These are phyloP conservation scores for Sanguinoderma infundibulare DNA, from an alignment of 1,284 basidiomycete genomes.

Conservation along the genomic window DNA sequence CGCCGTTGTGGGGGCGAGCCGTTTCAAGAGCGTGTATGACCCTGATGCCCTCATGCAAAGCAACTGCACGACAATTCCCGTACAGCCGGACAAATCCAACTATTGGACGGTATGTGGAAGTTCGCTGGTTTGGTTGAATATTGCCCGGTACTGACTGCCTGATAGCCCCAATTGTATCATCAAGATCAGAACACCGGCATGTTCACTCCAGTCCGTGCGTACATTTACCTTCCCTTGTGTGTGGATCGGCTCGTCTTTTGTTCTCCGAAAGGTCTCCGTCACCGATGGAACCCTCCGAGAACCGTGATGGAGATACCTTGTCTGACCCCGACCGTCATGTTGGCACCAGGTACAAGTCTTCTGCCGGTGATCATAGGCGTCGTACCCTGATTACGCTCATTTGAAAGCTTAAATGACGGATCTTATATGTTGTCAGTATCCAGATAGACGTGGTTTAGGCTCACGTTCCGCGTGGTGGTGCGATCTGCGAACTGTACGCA, in stretches of 20 bases:
- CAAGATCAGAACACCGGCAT: slow-evolving; percentile 26
- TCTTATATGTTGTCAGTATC: no score
- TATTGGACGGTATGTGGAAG: slow-evolving; percentile 33
- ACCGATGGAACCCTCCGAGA: neutral
- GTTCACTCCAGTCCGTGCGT: slow-evolving; percentile 29
- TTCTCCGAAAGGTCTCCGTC: neutral
- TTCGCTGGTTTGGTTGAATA: neutral
- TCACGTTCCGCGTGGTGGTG: no score
- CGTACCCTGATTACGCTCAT: no score
- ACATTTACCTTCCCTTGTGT: neutral
- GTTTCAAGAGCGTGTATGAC: slow-evolving; percentile 26
- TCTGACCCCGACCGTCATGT: neutral
- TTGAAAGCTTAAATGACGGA: no score
- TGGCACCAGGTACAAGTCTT: neutral
- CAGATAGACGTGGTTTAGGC: neutral
- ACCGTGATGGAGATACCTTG: neutral
- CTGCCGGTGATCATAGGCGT: neutral
- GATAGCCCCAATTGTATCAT: slow-evolving; percentile 29
- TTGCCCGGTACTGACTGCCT: neutral
- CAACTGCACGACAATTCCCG: slow-evolving; percentile 30
- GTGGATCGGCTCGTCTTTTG: neutral
- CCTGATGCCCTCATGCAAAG: slow-evolving; percentile 25
- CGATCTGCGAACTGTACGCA: no score
- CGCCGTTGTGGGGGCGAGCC: slow-evolving; percentile 33
- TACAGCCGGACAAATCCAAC: slow-evolving; percentile 32